These are phyloP conservation scores for Penicillium chermesinum DNA, from an alignment of 495 filamentous ascomycete species.

Conservation along the genomic window DNA sequence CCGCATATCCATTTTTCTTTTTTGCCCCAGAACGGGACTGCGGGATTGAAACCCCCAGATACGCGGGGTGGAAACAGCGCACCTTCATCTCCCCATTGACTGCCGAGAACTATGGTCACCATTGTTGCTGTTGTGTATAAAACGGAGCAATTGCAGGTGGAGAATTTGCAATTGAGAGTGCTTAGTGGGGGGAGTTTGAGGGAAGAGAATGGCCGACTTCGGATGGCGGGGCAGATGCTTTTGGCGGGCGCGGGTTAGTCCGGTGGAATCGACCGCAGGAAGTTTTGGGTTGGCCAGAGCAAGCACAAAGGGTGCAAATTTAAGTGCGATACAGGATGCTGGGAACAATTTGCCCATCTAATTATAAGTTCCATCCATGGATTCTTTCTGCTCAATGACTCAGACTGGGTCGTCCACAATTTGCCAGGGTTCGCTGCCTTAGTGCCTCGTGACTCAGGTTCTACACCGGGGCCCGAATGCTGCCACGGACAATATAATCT, in stretches of 20 bases:
- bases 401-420: too few relatives aligned
- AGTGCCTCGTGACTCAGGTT: background rate
- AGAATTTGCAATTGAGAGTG: constrained; percentile 13
- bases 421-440: constrained; percentile 5
- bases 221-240: constrained; percentile 20
- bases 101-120: constrained; percentile 59
- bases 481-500: too few relatives aligned
- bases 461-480: too few relatives aligned
- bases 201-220: constrained; percentile 19
- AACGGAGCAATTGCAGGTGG: constrained; percentile 3
- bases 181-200: constrained; percentile 16
- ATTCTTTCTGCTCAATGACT: too few relatives aligned
- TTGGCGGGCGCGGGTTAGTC: constrained; percentile 17
- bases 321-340: too few relatives aligned
- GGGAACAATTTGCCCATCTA: too few relatives aligned
- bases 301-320: too few relatives aligned
- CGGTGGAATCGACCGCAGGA: constrained; percentile 7
- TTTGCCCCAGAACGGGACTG: background rate
- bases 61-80: constrained; percentile 5
- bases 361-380: too few relatives aligned
- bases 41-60: background rate
- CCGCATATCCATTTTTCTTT: background rate
- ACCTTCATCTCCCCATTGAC: constrained; percentile 69
- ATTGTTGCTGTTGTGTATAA: constrained; percentile 25
- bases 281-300: constrained; percentile 3